Evolutionary conservation across 352 stramenopile genomes (phyloP), one percentile per base, ranked within the genome.

Genomic region (Globisporangium nagaii): DNA sequence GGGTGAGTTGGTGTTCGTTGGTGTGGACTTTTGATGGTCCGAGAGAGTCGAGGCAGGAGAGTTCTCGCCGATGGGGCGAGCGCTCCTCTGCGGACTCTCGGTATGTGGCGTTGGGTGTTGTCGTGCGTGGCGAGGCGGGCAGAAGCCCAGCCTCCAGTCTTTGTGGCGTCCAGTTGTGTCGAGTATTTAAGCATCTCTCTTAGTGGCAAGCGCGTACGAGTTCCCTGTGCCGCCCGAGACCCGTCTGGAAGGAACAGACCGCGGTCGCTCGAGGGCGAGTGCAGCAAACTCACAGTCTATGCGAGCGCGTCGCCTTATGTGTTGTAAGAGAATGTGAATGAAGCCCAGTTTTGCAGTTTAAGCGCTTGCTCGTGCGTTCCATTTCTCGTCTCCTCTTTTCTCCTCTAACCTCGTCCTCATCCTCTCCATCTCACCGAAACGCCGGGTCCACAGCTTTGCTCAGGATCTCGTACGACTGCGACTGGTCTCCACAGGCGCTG

Each of bases 381-480:
- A 25, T 27, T 20, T 10, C 22, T 32, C 32, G 2, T 59, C 3
- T 53, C 12, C 22, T 27, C 40, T 42, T 20, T 6, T 46, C 12
- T 30, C 27, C 13, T 53, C n/a, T n/a, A n/a, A n/a, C n/a, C n/a
- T n/a, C n/a, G n/a, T n/a, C n/a, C n/a, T n/a, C n/a, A n/a, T n/a
- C n/a, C n/a, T n/a, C n/a, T n/a, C n/a, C n/a, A n/a, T n/a, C n/a
- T 58, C 27, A 64, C 36, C 32, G 46, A 15, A 56, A 55, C 17
- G 46, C 41, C 1, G 60, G 49, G 0, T 55, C 61, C 22, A 90
- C 70, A 4, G 63, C 62, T 51, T 89, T 92, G 70, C 81, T 92
- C 15, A 95, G 65, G 51, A 95, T 94, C 63, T 92, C 79, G 52
- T 95, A 95, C 44, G 83, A 85, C 56, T 87, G 75, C 37, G 75